Conservation (phyloP, 176 grass and related monocot genomes). For the Eleusine indica region DNA sequence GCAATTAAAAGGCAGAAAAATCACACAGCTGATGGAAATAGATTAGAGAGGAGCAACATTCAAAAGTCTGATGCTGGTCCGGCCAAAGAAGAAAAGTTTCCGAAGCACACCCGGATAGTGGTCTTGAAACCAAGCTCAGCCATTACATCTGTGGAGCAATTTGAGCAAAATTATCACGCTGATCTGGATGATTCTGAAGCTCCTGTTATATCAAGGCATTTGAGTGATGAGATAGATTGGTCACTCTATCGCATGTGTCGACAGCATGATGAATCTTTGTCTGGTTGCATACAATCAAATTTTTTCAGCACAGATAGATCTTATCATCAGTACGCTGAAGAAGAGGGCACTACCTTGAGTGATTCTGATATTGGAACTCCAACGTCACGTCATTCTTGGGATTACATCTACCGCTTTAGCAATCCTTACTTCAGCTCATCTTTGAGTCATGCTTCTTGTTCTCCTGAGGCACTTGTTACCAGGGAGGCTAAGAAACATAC, state of each 20-base stretch:
- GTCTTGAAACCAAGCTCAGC: slow-evolving; percentile 77
- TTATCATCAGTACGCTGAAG: slow-evolving; percentile 58
- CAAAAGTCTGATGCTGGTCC: slow-evolving; percentile 33
- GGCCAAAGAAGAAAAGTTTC: slow-evolving; percentile 55
- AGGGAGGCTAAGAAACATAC: slow-evolving; percentile 83
- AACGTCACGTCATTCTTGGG: slow-evolving; percentile 79
- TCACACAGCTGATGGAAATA: slow-evolving; percentile 27
- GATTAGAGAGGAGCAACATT: slow-evolving; percentile 41
- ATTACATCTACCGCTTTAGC: slow-evolving; percentile 63
- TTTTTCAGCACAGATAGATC: slow-evolving; percentile 53
- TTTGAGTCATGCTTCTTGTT: slow-evolving; percentile 72
- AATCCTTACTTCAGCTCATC: slow-evolving; percentile 81
- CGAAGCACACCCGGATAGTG: slow-evolving; percentile 77
- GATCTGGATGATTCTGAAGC: slow-evolving; percentile 50
- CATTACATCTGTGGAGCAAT: slow-evolving; percentile 34
- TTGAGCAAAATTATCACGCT: slow-evolving; percentile 44
- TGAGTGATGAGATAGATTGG: slow-evolving; percentile 48
- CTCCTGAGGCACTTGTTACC: slow-evolving; percentile 78
- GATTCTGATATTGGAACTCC: slow-evolving; percentile 72
- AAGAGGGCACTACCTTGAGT: slow-evolving; percentile 60
- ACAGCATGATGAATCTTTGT: slow-evolving; percentile 74
- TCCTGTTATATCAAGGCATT: slow-evolving; percentile 47
- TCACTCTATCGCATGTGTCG: slow-evolving; percentile 43
- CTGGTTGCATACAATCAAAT: slow-evolving; percentile 66
- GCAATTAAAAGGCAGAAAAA: slow-evolving; percentile 42